A percentile compares a stretch with the other conserved stretches of the same genome.
Conservation (phyloP, 176 grass and related monocot genomes). For the Aegilops sharonensis region DNA sequence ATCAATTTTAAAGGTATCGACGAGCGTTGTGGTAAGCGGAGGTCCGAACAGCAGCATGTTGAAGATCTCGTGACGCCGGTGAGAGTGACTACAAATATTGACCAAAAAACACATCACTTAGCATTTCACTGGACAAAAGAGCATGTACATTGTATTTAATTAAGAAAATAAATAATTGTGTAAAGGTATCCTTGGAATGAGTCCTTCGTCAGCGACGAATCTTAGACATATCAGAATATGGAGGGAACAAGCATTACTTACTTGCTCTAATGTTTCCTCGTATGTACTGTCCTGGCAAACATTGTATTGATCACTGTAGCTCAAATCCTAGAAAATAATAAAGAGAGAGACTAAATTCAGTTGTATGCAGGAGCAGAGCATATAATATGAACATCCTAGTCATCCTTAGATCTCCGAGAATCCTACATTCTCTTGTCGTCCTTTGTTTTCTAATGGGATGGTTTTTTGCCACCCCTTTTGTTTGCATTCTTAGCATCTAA, state of each 20-base stretch:
- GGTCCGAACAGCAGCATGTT: too few relatives aligned
- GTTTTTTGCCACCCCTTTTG: constrained; percentile 57
- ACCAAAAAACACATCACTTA: too few relatives aligned
- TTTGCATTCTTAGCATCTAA: not conserved
- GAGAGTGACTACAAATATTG: too few relatives aligned
- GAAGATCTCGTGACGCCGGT: too few relatives aligned
- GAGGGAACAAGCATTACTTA: constrained; percentile 49
- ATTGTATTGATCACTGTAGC: constrained; percentile 48
- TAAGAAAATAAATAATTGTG: too few relatives aligned
- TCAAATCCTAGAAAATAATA: constrained; percentile 52
- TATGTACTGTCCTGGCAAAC: constrained; percentile 29
- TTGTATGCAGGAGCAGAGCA: not conserved
- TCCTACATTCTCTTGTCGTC: constrained; percentile 85
- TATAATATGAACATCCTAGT: constrained; percentile 43
- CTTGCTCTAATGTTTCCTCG: constrained; percentile 52
- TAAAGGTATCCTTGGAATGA: not conserved
- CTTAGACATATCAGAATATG: not conserved
- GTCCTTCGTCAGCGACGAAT: constrained; percentile 9
- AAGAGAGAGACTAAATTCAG: constrained; percentile 32
- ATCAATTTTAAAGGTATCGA: too few relatives aligned
- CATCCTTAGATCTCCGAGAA: constrained; percentile 63
- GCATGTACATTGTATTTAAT: too few relatives aligned
- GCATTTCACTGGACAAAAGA: too few relatives aligned
- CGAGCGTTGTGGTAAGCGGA: too few relatives aligned
- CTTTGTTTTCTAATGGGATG: constrained; percentile 68